Conservation (phyloP, 345 rosid genomes). For the Aquilaria malaccensis region DNA sequence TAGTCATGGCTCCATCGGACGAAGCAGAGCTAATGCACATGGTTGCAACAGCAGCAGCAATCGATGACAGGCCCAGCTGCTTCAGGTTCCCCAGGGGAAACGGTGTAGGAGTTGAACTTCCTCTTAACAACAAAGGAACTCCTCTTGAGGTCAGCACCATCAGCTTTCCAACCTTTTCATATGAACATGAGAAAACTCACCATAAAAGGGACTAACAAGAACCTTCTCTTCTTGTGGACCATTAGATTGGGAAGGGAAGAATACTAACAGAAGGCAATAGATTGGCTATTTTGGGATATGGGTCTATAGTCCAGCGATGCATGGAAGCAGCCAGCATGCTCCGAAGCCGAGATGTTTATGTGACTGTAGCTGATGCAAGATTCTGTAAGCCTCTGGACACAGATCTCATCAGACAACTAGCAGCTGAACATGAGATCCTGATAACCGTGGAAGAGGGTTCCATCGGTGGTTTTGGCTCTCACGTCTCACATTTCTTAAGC, state of each 20-base stretch:
- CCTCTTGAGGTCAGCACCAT: constrained; percentile 42
- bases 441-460: constrained; percentile 86
- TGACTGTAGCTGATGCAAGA: constrained; percentile 85
- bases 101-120: constrained; percentile 52
- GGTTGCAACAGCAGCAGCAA: constrained; percentile 74
- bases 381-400: constrained; percentile 87
- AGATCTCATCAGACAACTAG: constrained; percentile 53
- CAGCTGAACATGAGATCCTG: constrained; percentile 64
- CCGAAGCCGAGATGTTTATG: constrained; percentile 23
- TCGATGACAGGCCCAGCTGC: constrained; percentile 79
- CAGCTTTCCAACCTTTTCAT: not conserved
- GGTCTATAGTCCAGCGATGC: constrained; percentile 72
- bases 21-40: constrained; percentile 76
- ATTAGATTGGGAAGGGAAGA: constrained; percentile 81
- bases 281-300: constrained; percentile 76
- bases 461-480: constrained; percentile 84
- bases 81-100: constrained; percentile 81
- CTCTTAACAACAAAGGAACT: constrained; percentile 48
- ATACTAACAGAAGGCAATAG: constrained; percentile 59
- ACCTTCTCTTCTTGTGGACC: constrained; percentile 3
- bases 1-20: constrained; percentile 78
- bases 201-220: constrained; percentile 5
- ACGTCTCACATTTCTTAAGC: constrained; percentile 69
- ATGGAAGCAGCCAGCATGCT: constrained; percentile 50
- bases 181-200: not conserved